Conservation (phyloP, 1,139 yeast species). For the Kurtzmaniella natalensis region DNA sequence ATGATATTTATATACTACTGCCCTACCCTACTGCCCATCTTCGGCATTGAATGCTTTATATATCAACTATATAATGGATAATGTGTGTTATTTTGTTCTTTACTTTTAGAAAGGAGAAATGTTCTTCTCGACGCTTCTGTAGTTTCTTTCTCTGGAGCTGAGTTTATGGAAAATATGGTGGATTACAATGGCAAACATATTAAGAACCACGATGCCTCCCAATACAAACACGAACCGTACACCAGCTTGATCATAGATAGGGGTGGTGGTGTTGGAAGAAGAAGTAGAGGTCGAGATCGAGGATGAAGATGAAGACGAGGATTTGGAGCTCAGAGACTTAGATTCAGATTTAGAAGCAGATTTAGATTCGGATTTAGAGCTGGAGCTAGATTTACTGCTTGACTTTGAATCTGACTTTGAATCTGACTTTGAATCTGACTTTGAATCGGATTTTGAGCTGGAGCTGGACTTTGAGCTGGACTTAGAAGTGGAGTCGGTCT, state of each 20-base stretch:
- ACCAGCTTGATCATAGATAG: conserved; percentile 13
- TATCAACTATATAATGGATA: no score
- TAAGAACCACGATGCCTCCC: conserved; percentile 26
- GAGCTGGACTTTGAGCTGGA: conserved; percentile 3
- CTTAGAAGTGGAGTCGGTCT: not conserved
- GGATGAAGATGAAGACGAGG: conserved; percentile 13
- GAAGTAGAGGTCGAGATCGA: conserved; percentile 13
- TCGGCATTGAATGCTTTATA: not conserved
- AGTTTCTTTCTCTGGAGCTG: conserved; percentile 27
- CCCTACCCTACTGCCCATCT: no score
- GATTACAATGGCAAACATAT: conserved; percentile 31
- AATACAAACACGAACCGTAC: conserved; percentile 25
- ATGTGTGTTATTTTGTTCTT: no score
- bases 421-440: not conserved
- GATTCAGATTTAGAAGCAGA: not conserved
- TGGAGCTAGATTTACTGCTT: conserved; percentile 4
- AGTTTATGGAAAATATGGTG: conserved; percentile 32
- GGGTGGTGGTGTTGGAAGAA: conserved; percentile 4
- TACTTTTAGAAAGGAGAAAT: conserved; percentile 38
- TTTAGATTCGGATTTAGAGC: conserved; percentile 1
- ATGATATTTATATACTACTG: no score
- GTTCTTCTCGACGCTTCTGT: conserved; percentile 32
- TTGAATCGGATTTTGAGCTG: not conserved
- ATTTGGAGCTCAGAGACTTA: not conserved
- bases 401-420: not conserved